Evolutionary conservation across 225 moss, liverwort and hornwort genomes (phyloP), one percentile per base, ranked within the genome.

Genomic region (Ulota crispa): DNA sequence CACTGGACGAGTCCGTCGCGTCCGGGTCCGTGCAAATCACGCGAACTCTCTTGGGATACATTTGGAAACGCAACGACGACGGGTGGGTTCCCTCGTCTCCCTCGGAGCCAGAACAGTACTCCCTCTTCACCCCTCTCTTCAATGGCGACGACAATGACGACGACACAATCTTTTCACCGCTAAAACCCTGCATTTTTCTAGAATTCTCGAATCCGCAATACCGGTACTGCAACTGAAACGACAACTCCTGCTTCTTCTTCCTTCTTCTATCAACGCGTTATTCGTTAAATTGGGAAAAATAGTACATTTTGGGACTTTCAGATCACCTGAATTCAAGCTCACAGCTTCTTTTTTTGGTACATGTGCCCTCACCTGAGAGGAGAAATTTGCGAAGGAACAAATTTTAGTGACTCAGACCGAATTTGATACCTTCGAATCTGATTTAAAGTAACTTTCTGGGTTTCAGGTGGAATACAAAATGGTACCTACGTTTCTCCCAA

Each of bases 11-110:
- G 60, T 91, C 91, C 11, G 89, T 91, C 0, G 89, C 91, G 62
- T 91, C 91, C 0, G 89, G 91, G 84, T 91, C 91, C 1, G 89
- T 91, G 72, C 91, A 89, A 28, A 91, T 91, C 47, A 91, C 91
- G 36, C 89, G 60, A 68, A 91, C 89, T 30, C 81, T 70, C 83
- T 91, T 91, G 15, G 87, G 87, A 4, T 78, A 83, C 65, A 79
- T 71, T 65, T 77, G 86, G 1, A 73, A 68, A 36, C 27, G 72
- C 45, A 15, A 63, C 2, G 68, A 4, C 6, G 68, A 4, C 6
- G 16, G 18, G 0, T 45, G 30, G 0, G 2, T 3, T 12, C 11
- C 64, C 1, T 45, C 76, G 1, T 84, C 87, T 2, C 74, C 87
- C 7, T 77, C 80, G 0, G 73, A 81, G 1, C 45, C 42, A 0